These are phyloP conservation scores for Aspergillus baeticus DNA, from an alignment of 495 filamentous ascomycete genomes.

Conservation along the genomic window DNA sequence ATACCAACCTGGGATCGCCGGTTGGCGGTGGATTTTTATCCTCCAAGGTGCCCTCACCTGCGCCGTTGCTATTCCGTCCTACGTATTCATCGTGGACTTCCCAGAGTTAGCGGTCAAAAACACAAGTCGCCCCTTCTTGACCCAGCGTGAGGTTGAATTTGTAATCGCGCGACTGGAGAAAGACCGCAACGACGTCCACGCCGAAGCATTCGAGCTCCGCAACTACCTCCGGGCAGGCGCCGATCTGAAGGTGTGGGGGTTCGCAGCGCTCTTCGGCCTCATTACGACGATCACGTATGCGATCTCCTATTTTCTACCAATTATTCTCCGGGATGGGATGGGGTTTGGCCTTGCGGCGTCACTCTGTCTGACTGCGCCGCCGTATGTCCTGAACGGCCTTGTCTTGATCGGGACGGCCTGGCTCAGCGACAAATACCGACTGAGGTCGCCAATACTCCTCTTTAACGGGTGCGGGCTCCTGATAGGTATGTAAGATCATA, in stretches of 20 bases:
- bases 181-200: conserved; percentile 50
- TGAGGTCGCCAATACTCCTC: conserved; percentile 56
- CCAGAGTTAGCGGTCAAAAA: conserved; percentile 42
- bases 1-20: too few species aligned
- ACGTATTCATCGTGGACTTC: conserved; percentile 32
- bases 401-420: conserved; percentile 54
- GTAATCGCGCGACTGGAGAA: conserved; percentile 48
- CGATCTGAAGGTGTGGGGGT: conserved; percentile 55
- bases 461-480: too few species aligned
- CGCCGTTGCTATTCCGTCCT: not conserved
- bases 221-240: conserved; percentile 38
- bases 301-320: conserved; percentile 63
- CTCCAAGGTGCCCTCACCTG: conserved; percentile 1
- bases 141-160: conserved; percentile 38
- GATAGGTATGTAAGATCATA: too few species aligned
- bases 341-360: conserved; percentile 53
- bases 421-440: conserved; percentile 53
- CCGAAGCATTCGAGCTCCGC: conserved; percentile 37
- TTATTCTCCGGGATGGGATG: conserved; percentile 62
- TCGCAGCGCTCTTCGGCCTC: conserved; percentile 46
- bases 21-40: not conserved
- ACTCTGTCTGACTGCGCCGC: conserved; percentile 63
- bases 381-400: conserved; percentile 58
- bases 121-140: conserved; percentile 49
- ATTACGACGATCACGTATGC: conserved; percentile 51